A percentile compares a stretch with the other conserved stretches of the same genome.
Evolutionary conservation across 495 filamentous ascomycete genomes (phyloP).

Genomic region (Xylaria acuta): DNA sequence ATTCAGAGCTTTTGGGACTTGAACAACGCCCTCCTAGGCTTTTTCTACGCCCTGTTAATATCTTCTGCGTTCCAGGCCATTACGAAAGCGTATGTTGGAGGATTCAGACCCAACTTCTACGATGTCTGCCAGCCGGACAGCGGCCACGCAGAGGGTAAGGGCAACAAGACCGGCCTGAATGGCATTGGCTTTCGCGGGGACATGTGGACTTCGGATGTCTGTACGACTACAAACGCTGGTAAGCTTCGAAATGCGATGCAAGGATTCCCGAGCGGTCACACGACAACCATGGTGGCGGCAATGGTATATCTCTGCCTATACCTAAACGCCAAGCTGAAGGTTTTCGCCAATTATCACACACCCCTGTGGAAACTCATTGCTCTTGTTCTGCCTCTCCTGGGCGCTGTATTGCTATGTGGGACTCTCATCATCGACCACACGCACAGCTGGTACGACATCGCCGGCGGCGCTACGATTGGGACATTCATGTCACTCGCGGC

Average conservation of each 20-base stretch:
- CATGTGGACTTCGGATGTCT: slow-evolving; percentile 59
- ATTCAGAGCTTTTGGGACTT: slow-evolving; percentile 63
- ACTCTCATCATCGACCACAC: slow-evolving; percentile 55
- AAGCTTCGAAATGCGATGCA: slow-evolving; percentile 52
- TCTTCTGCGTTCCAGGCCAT: slow-evolving; percentile 63
- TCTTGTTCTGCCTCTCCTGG: slow-evolving; percentile 55
- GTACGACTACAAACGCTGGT: slow-evolving; percentile 51
- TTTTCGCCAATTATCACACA: slow-evolving; percentile 62
- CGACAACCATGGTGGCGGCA: slow-evolving; percentile 59
- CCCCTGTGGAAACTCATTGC: slow-evolving; percentile 62
- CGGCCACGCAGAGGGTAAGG: slow-evolving; percentile 31
- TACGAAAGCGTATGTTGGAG: slow-evolving; percentile 59
- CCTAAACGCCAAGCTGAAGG: slow-evolving; percentile 63
- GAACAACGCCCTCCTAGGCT: slow-evolving; percentile 60
- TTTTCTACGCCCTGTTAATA: slow-evolving; percentile 57
- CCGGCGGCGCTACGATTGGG: slow-evolving; percentile 55
- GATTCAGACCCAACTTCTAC: slow-evolving; percentile 61
- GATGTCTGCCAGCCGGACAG: slow-evolving; percentile 55
- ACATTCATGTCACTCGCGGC: slow-evolving; percentile 45
- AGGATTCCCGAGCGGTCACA: slow-evolving; percentile 60
- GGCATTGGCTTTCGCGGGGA: slow-evolving; percentile 55
- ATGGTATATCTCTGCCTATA: slow-evolving; percentile 60
- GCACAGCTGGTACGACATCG: slow-evolving; percentile 58
- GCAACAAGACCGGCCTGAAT: slow-evolving; percentile 29
- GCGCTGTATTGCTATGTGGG: slow-evolving; percentile 55